phyloP scores from a whole-genome alignment of 345 rosid species.

The Noccaea caerulescens region DNA sequence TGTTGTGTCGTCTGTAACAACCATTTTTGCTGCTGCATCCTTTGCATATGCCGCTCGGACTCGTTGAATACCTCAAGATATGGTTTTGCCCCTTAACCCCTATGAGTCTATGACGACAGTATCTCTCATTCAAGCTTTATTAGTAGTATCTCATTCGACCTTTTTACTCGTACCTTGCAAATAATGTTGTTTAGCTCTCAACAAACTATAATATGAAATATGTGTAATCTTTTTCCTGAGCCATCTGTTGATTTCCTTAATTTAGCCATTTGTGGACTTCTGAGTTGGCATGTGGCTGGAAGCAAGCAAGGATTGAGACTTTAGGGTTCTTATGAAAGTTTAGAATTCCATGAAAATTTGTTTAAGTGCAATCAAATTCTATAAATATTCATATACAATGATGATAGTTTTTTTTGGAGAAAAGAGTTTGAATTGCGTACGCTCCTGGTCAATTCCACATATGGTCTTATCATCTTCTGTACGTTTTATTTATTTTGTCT shows the following conservation, averaged over 20 bases:
- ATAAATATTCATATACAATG: too few species aligned
- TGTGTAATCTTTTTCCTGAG: neutral
- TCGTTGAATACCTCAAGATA: slow-evolving; percentile 44
- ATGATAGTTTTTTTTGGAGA: neutral
- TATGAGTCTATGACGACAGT: neutral
- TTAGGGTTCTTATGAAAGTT: neutral
- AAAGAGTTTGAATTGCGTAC: slow-evolving; percentile 1
- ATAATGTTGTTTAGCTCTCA: slow-evolving; percentile 29
- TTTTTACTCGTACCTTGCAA: slow-evolving; percentile 18
- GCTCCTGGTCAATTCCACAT: slow-evolving; percentile 26
- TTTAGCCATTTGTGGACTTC: slow-evolving; percentile 6
- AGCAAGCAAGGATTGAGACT: neutral
- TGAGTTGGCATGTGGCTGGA: slow-evolving; percentile 3
- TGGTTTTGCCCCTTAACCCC: slow-evolving; percentile 10
- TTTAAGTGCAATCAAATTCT: too few species aligned
- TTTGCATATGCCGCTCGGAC: slow-evolving; percentile 61
- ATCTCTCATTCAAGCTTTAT: neutral
- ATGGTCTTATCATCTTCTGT: slow-evolving; percentile 5
- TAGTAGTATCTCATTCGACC: slow-evolving; percentile 21
- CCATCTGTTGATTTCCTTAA: neutral
- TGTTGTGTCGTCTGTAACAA: slow-evolving; percentile 64
- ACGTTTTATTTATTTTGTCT: slow-evolving; percentile 18
- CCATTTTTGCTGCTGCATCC: slow-evolving; percentile 64
- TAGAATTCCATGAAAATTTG: too few species aligned
- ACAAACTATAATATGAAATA: slow-evolving; percentile 30